Percentiles rank a stretch among this genome's conserved stretches.
These are phyloP conservation scores for Saccharomyces hybrid DNA, from an alignment of 1,139 yeast species.

Conservation along the genomic window DNA sequence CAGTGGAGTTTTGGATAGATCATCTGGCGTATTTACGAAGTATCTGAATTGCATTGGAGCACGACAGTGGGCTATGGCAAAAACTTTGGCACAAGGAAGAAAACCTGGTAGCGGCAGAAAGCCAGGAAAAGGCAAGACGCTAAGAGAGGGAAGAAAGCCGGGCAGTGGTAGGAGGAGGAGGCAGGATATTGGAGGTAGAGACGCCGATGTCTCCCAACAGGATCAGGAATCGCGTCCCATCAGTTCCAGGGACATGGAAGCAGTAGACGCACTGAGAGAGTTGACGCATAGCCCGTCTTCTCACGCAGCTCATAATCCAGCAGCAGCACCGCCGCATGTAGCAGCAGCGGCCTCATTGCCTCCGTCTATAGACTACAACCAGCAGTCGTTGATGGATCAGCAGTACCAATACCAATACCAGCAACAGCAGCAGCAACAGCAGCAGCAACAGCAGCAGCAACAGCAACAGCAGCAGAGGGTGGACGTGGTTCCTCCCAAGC, in stretches of 20 bases:
- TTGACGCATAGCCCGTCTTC: conserved; percentile 12
- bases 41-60: neutral
- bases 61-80: conserved; percentile 28
- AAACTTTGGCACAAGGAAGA: conserved; percentile 35
- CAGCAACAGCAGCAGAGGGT: conserved; percentile 2
- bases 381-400: neutral
- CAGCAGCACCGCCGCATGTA: neutral
- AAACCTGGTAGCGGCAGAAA: conserved; percentile 36
- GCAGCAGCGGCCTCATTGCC: conserved; percentile 1
- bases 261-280: conserved; percentile 15
- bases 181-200: conserved; percentile 1
- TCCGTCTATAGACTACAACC: neutral
- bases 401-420: too few relatives aligned
- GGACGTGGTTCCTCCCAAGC: neutral
- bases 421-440: conserved; percentile 2
- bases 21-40: neutral
- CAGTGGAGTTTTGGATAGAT: neutral
- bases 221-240: conserved; percentile 2
- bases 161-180: conserved; percentile 35
- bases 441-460: conserved; percentile 1
- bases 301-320: neutral
- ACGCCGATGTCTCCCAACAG: conserved; percentile 1
- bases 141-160: conserved; percentile 36
- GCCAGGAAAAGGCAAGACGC: conserved; percentile 35
- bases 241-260: conserved; percentile 13